Percentiles rank a stretch among this genome's conserved stretches.
Evolutionary conservation across 306 rosid genomes (phyloP).

Genomic region (Quercus aquifolioides): DNA sequence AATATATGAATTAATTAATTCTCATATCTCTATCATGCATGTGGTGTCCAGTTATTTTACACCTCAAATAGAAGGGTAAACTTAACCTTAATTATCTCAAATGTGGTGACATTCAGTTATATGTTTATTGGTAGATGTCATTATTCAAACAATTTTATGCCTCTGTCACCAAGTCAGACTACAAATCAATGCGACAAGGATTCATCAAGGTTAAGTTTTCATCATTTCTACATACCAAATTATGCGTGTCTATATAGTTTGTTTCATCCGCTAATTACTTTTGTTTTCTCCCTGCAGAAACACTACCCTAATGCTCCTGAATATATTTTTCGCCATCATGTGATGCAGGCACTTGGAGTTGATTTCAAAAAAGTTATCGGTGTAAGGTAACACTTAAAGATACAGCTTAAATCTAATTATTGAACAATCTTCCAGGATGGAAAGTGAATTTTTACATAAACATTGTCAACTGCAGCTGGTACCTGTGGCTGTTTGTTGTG

Average conservation of each 20-base stretch:
- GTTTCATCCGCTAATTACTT: background rate
- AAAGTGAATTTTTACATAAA: conserved; percentile 5
- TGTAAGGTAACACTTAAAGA: conserved; percentile 55
- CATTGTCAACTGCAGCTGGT: conserved; percentile 52
- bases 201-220: conserved; percentile 60
- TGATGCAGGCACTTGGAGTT: conserved; percentile 58
- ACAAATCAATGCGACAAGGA: conserved; percentile 69
- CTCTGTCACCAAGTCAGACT: conserved; percentile 65
- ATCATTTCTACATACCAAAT: background rate
- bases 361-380: conserved; percentile 83
- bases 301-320: conserved; percentile 2
- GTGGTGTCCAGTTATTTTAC: too few species aligned
- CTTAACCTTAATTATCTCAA: background rate
- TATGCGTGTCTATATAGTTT: background rate
- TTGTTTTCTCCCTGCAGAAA: conserved; percentile 36
- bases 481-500: conserved; percentile 93
- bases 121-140: conserved; percentile 49
- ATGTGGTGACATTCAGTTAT: conserved; percentile 8
- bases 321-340: conserved; percentile 57
- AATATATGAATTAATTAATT: too few species aligned
- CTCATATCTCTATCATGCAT: too few species aligned
- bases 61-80: too few species aligned
- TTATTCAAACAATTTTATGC: conserved; percentile 80
- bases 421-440: background rate
- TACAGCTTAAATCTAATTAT: background rate